phyloP scores from a whole-genome alignment of 139 green algal species.

The Tetraselmis chui region DNA sequence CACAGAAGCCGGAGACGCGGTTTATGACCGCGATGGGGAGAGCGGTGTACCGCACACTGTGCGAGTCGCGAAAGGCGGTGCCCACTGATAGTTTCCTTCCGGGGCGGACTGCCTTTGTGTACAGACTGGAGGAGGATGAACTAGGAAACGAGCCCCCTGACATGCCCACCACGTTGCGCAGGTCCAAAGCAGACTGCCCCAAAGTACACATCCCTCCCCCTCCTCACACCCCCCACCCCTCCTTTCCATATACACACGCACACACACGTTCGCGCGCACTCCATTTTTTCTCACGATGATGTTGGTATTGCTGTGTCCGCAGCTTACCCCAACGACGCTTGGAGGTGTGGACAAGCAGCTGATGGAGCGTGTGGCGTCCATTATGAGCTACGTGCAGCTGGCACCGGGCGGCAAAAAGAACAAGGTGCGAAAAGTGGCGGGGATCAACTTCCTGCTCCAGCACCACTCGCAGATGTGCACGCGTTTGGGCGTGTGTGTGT shows the following conservation, averaged over 20 bases:
- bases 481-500: background rate
- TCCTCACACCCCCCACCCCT: constrained; percentile 1
- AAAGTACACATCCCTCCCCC: constrained; percentile 19
- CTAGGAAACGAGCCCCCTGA: constrained; percentile 19
- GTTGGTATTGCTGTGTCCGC: no score
- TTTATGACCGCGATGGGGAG: constrained; percentile 43
- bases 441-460: no score
- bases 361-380: constrained; percentile 71
- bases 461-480: no score
- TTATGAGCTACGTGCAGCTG: constrained; percentile 81
- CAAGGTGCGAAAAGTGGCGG: no score
- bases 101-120: constrained; percentile 78
- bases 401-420: constrained; percentile 45
- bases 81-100: constrained; percentile 62
- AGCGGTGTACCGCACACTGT: constrained; percentile 50
- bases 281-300: background rate
- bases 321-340: constrained; percentile 27
- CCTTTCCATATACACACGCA: no score
- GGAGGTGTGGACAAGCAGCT: constrained; percentile 46
- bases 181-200: constrained; percentile 85
- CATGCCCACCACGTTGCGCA: constrained; percentile 77
- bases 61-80: constrained; percentile 25
- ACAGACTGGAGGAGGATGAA: constrained; percentile 15
- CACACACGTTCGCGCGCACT: background rate
- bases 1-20: constrained; percentile 20